A percentile compares a stretch with the other conserved stretches of the same genome.
Conservation (phyloP, 192 early-diverging fungal species). For the Coemansia sp. region DNA sequence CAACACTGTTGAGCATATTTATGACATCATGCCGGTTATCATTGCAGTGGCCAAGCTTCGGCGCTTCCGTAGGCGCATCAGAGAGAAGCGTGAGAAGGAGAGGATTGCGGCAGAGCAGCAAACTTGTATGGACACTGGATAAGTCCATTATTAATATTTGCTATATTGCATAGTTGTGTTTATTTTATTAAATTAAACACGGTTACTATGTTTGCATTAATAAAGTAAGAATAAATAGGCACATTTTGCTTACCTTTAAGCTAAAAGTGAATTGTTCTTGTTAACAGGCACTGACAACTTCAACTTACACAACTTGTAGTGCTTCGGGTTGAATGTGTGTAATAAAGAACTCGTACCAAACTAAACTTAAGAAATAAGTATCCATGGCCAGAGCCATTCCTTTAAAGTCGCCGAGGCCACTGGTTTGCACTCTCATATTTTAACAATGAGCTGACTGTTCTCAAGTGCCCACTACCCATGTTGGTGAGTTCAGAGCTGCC, state of each 20-base stretch:
- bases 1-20: constrained; percentile 69
- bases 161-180: background rate
- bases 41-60: constrained; percentile 50
- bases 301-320: too few relatives aligned
- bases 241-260: background rate
- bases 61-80: constrained; percentile 38
- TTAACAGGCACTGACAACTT: too few relatives aligned
- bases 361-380: too few relatives aligned
- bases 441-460: too few relatives aligned
- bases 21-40: constrained; percentile 52
- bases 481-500: too few relatives aligned
- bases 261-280: too few relatives aligned
- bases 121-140: constrained; percentile 2
- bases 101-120: constrained; percentile 10
- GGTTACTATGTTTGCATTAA: background rate
- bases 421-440: too few relatives aligned
- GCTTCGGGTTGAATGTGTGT: too few relatives aligned
- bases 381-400: too few relatives aligned
- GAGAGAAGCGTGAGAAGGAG: constrained; percentile 34
- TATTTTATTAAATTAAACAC: background rate
- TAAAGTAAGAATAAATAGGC: background rate
- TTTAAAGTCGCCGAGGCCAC: too few relatives aligned
- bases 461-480: too few relatives aligned
- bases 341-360: too few relatives aligned
- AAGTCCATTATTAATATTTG: background rate